Conservation (phyloP, 352 stramenopile species). For the Pythium scleroteichum region DNA sequence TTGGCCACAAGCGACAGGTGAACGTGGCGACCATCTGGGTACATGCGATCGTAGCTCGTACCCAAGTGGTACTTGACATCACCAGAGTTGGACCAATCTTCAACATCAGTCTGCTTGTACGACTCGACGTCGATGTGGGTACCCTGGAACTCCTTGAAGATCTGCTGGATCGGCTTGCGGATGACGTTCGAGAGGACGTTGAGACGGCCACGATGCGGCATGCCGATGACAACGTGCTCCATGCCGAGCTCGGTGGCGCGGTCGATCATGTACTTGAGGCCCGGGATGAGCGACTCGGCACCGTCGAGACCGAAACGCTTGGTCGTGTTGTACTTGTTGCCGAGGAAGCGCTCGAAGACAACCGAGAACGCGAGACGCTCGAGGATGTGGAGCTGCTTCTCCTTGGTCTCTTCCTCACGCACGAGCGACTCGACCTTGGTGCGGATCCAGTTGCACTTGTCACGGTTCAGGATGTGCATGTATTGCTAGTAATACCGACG, state of each 20-base stretch:
- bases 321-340: conserved; percentile 99
- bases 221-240: conserved; percentile 98
- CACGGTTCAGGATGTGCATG: conserved; percentile 97
- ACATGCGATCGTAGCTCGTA: conserved; percentile 68
- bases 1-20: conserved; percentile 95
- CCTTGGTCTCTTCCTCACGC: conserved; percentile 70
- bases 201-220: conserved; percentile 97
- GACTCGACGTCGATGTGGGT: conserved; percentile 94
- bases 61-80: conserved; percentile 89
- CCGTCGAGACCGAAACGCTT: conserved; percentile 99
- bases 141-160: conserved; percentile 91
- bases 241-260: conserved; percentile 94
- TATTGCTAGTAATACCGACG: conserved; percentile 85
- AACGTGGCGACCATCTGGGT: conserved; percentile 60
- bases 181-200: conserved; percentile 99
- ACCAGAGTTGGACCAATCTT: conserved; percentile 87
- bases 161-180: conserved; percentile 94
- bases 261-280: conserved; percentile 96
- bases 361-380: conserved; percentile 97
- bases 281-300: conserved; percentile 95
- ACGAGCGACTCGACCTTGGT: conserved; percentile 82
- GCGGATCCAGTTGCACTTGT: conserved; percentile 99
- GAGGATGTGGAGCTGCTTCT: conserved; percentile 97
- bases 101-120: conserved; percentile 81
- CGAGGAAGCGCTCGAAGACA: conserved; percentile 96